Percentiles rank a stretch among this genome's conserved stretches.
phyloP scores from a whole-genome alignment of 768 basidiomycete genomes.

The Auriculariales sp. region DNA sequence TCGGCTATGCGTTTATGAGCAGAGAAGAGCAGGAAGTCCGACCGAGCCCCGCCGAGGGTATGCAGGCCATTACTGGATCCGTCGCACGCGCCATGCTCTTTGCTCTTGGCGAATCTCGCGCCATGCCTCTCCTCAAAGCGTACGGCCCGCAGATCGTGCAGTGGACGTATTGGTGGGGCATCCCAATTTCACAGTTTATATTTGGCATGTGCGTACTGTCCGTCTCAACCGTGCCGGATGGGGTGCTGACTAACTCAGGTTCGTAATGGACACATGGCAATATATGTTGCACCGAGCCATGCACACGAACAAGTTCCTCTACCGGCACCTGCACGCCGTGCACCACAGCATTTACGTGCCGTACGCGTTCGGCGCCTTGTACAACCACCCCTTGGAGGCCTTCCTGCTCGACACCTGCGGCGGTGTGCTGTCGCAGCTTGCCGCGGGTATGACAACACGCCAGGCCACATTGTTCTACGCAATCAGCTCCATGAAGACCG shows the following conservation, averaged over 20 bases:
- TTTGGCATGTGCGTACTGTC: slow-evolving; percentile 63
- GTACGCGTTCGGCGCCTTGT: slow-evolving; percentile 90
- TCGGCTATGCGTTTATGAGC: slow-evolving; percentile 58
- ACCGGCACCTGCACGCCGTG: slow-evolving; percentile 81
- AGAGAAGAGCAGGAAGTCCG: slow-evolving; percentile 13
- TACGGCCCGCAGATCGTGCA: slow-evolving; percentile 33
- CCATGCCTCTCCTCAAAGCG: slow-evolving; percentile 19
- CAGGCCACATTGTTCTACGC: slow-evolving; percentile 77
- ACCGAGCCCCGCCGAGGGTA: slow-evolving; percentile 25
- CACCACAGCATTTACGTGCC: slow-evolving; percentile 96
- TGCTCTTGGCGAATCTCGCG: slow-evolving; percentile 27
- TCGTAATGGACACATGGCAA: slow-evolving; percentile 95
- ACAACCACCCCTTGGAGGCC: slow-evolving; percentile 95
- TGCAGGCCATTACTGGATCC: slow-evolving; percentile 15
- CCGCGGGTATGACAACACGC: slow-evolving; percentile 56
- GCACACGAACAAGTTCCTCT: slow-evolving; percentile 84
- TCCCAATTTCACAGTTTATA: slow-evolving; percentile 58
- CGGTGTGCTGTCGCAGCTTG: slow-evolving; percentile 56
- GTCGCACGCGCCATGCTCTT: slow-evolving; percentile 24
- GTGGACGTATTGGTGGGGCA: slow-evolving; percentile 85
- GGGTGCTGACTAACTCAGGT: slow-evolving; percentile 31
- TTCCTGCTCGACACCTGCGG: slow-evolving; percentile 80
- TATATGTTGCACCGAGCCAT: slow-evolving; percentile 89
- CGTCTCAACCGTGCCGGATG: not conserved
- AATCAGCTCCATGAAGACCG: slow-evolving; percentile 79